A percentile compares a stretch with the other conserved stretches of the same genome.
These are phyloP conservation scores for Termitomyces sp. DNA, from an alignment of 768 basidiomycete genomes.

Conservation along the genomic window DNA sequence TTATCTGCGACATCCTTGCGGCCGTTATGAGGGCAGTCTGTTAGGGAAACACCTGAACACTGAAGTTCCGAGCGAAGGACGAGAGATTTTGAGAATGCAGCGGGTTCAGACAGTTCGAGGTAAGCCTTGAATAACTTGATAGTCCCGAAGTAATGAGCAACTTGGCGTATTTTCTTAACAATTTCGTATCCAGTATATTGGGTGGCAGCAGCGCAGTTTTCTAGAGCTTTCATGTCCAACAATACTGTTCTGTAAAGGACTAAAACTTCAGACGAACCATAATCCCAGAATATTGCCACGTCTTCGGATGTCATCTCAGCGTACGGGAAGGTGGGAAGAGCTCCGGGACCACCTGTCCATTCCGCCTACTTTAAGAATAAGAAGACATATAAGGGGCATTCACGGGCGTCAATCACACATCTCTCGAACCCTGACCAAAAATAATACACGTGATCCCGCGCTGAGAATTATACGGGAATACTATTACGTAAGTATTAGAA, in stretches of 20 bases:
- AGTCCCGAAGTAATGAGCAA: conserved; percentile 44
- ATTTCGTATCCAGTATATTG: conserved; percentile 37
- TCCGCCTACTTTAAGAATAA: neutral
- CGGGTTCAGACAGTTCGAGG: conserved; percentile 35
- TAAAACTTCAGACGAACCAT: conserved; percentile 18
- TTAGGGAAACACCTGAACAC: conserved; percentile 40
- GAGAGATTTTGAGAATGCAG: conserved; percentile 25
- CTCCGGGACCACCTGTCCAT: neutral
- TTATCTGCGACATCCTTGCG: conserved; percentile 39
- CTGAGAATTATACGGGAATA: too few relatives aligned
- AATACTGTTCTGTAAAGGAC: neutral
- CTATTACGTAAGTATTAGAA: too few relatives aligned
- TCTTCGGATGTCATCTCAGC: conserved; percentile 12
- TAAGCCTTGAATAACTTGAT: conserved; percentile 54
- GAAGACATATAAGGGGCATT: neutral
- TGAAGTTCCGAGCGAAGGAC: conserved; percentile 40
- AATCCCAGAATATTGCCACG: conserved; percentile 43
- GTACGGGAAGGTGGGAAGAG: neutral
- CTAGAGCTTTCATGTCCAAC: conserved; percentile 16
- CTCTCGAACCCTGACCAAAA: neutral
- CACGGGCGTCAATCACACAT: neutral
- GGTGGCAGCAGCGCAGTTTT: conserved; percentile 37
- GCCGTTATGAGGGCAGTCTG: conserved; percentile 29
- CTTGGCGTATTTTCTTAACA: conserved; percentile 36
- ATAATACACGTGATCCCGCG: neutral